Percentiles rank a stretch among this genome's conserved stretches.
phyloP scores from a whole-genome alignment of 164 flowering plant genomes.

The Brasenia schreberi region DNA sequence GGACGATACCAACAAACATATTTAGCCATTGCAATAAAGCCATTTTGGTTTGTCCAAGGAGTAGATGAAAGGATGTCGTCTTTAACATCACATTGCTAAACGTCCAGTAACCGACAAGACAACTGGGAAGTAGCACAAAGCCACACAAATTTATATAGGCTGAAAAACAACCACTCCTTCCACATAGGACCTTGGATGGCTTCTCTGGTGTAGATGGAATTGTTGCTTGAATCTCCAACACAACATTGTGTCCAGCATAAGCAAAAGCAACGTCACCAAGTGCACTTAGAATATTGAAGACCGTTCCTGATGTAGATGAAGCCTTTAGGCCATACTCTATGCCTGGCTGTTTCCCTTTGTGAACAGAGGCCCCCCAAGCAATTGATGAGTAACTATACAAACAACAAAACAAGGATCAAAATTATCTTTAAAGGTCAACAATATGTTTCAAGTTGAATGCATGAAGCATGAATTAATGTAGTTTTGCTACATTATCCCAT shows the following conservation, averaged over 20 bases:
- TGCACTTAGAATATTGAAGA: slow-evolving; percentile 37
- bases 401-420: background rate
- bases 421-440: no score
- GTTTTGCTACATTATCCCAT: no score
- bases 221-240: slow-evolving; percentile 60
- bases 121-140: slow-evolving; percentile 44
- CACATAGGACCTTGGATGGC: slow-evolving; percentile 66
- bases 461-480: no score
- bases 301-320: slow-evolving; percentile 14
- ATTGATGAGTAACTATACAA: slow-evolving; percentile 38
- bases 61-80: slow-evolving; percentile 48
- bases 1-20: slow-evolving; percentile 43
- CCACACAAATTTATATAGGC: slow-evolving; percentile 38
- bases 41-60: slow-evolving; percentile 39
- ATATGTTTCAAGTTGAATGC: no score
- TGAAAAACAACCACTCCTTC: slow-evolving; percentile 40
- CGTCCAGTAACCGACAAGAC: slow-evolving; percentile 35
- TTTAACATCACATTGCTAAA: slow-evolving; percentile 37
- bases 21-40: slow-evolving; percentile 52
- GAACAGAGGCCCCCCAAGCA: slow-evolving; percentile 35
- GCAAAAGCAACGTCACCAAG: slow-evolving; percentile 59
- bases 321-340: slow-evolving; percentile 23
- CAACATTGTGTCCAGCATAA: slow-evolving; percentile 67
- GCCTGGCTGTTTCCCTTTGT: slow-evolving; percentile 29
- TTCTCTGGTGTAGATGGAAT: slow-evolving; percentile 53